phyloP scores from a whole-genome alignment of 164 flowering plant species.

The Tetrastigma voinierianum region DNA sequence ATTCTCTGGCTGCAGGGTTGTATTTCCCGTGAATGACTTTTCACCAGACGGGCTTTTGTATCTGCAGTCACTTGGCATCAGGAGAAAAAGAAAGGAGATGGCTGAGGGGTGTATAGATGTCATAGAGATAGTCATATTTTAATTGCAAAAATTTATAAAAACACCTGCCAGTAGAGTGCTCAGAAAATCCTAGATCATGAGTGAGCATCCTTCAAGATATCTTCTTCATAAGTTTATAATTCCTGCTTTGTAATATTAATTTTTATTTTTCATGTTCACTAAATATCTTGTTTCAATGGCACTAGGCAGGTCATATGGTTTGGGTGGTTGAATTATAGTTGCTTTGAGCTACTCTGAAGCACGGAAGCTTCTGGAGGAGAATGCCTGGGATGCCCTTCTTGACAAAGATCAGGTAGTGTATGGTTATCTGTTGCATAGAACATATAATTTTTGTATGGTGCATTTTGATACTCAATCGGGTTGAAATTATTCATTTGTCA shows the following conservation, averaged over 20 bases:
- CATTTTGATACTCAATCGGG: neutral
- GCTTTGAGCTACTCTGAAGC: conserved; percentile 71
- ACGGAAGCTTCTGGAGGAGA: conserved; percentile 47
- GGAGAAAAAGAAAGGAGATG: conserved; percentile 93
- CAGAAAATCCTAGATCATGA: conserved; percentile 75
- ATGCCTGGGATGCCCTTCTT: conserved; percentile 73
- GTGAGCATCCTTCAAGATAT: conserved; percentile 39
- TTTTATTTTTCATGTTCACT: neutral
- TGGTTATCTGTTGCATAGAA: neutral
- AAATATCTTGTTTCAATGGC: conserved; percentile 1
- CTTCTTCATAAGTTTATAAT: neutral
- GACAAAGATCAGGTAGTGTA: conserved; percentile 77
- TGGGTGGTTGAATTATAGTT: conserved; percentile 86
- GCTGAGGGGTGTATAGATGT: conserved; percentile 71
- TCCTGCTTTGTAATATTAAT: neutral
- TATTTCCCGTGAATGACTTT: conserved; percentile 73
- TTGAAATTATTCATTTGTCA: neutral
- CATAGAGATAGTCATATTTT: conserved; percentile 65
- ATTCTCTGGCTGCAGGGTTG: conserved; percentile 66
- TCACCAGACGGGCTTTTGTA: conserved; percentile 70
- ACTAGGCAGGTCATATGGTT: conserved; percentile 81
- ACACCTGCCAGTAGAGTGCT: conserved; percentile 42
- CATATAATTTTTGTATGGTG: neutral
- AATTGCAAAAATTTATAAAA: conserved; percentile 62
- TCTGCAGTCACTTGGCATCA: conserved; percentile 87